Conservation (phyloP, 108 stramenopile genomes). For the Skeletonema menzelii region DNA sequence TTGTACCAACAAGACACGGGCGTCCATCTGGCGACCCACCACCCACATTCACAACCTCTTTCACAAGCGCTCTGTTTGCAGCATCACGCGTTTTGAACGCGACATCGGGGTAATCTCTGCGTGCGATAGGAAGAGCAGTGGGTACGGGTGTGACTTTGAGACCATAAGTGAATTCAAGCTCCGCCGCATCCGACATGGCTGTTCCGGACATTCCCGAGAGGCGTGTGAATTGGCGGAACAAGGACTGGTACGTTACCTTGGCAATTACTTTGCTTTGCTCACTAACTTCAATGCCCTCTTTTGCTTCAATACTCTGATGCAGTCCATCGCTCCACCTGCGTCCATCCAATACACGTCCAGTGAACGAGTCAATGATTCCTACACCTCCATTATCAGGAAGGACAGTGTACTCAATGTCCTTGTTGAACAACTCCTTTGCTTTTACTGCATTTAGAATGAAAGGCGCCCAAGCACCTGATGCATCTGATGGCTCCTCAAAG, state of each 20-base stretch:
- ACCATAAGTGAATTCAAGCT: conserved; percentile 86
- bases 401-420: conserved; percentile 89
- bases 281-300: conserved; percentile 89
- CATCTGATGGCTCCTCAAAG: conserved; percentile 80
- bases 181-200: conserved; percentile 86
- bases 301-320: conserved; percentile 96
- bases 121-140: conserved; percentile 90
- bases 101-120: conserved; percentile 93
- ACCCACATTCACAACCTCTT: conserved; percentile 80
- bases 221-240: conserved; percentile 90
- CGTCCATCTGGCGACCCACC: conserved; percentile 73
- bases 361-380: conserved; percentile 94
- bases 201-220: conserved; percentile 96
- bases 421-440: conserved; percentile 93
- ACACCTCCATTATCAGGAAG: conserved; percentile 63
- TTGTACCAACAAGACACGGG: conserved; percentile 94
- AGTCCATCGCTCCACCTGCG: conserved; percentile 95
- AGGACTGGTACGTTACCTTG: conserved; percentile 94
- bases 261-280: conserved; percentile 93
- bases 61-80: conserved; percentile 79
- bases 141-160: conserved; percentile 86
- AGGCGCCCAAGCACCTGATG: conserved; percentile 85
- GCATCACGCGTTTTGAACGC: conserved; percentile 91
- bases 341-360: conserved; percentile 94
- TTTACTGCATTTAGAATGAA: conserved; percentile 90